A percentile compares a stretch with the other conserved stretches of the same genome.
Conservation (phyloP, 345 rosid genomes). For the Linum lewisii region DNA sequence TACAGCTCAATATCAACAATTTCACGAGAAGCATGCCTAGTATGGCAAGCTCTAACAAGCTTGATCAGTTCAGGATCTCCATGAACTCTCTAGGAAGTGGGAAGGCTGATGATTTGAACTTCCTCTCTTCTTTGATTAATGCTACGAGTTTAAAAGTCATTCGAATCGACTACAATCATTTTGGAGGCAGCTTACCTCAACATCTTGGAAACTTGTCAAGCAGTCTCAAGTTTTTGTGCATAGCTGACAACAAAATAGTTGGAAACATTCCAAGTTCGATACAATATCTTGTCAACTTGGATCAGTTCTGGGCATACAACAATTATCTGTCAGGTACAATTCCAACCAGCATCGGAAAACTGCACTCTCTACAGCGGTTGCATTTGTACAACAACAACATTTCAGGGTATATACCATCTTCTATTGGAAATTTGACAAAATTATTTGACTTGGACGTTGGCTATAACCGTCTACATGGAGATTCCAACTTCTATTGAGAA, state of each 20-base stretch:
- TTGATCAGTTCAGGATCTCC: background rate
- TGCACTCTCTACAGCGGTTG: slow-evolving; percentile 2
- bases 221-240: rapidly evolving
- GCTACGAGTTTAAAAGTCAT: background rate
- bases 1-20: background rate
- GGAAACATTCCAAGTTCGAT: slow-evolving; percentile 18
- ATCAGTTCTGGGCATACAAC: background rate
- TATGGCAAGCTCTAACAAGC: slow-evolving; percentile 10
- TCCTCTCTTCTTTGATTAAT: slow-evolving; percentile 12
- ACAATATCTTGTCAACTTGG: slow-evolving; percentile 10
- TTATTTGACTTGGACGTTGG: background rate
- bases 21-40: slow-evolving; percentile 11
- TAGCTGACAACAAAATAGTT: background rate
- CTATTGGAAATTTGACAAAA: slow-evolving; percentile 9
- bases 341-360: slow-evolving; percentile 13
- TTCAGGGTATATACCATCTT: slow-evolving; percentile 6
- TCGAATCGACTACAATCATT: background rate
- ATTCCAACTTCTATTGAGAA: slow-evolving; percentile 16
- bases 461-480: slow-evolving; percentile 16
- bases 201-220: slow-evolving; percentile 17
- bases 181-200: slow-evolving; percentile 14
- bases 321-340: slow-evolving; percentile 12
- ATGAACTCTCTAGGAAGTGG: slow-evolving; percentile 10
- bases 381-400: slow-evolving; percentile 3
- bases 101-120: slow-evolving; percentile 6